phyloP scores from a whole-genome alignment of 1,284 basidiomycete genomes.

The Tilletiopsis washingtonensis region DNA sequence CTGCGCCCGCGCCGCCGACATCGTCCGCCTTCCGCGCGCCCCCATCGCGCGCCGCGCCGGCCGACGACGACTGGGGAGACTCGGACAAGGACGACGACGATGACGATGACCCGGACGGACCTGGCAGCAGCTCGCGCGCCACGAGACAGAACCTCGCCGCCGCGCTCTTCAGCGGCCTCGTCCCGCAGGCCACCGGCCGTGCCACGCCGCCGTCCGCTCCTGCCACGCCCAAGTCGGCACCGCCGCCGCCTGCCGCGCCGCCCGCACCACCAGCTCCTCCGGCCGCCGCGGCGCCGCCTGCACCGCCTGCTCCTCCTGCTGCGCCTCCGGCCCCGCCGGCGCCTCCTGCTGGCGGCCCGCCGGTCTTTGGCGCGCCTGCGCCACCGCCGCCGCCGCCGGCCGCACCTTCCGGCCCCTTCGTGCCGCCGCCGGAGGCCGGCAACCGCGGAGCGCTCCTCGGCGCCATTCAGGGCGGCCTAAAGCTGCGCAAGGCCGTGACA shows the following conservation, averaged over 20 bases:
- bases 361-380: background rate
- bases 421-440: slow-evolving; percentile 47
- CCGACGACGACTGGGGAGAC: slow-evolving; percentile 43
- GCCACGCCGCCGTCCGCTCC: slow-evolving; percentile 20
- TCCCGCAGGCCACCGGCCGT: slow-evolving; percentile 24
- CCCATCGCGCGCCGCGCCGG: background rate
- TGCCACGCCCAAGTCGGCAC: background rate
- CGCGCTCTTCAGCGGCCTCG: slow-evolving; percentile 41
- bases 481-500: slow-evolving; percentile 69
- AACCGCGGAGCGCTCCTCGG: slow-evolving; percentile 65
- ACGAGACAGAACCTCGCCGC: slow-evolving; percentile 44
- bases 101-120: slow-evolving; percentile 40
- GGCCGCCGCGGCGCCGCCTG: slow-evolving; percentile 18
- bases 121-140: slow-evolving; percentile 36
- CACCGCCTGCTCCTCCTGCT: slow-evolving; percentile 45
- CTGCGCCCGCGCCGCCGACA: background rate
- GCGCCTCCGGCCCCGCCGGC: slow-evolving; percentile 48
- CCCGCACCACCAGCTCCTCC: slow-evolving; percentile 19
- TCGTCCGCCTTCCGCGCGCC: background rate
- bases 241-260: slow-evolving; percentile 11
- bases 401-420: slow-evolving; percentile 23
- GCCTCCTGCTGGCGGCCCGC: slow-evolving; percentile 10
- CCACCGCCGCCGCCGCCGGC: slow-evolving; percentile 43
- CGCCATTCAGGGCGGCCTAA: slow-evolving; percentile 73
- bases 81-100: slow-evolving; percentile 41